Evolutionary conservation across 495 filamentous ascomycete species (phyloP), one percentile per base, ranked within the genome.

Genomic region (Penicillium steckii): DNA sequence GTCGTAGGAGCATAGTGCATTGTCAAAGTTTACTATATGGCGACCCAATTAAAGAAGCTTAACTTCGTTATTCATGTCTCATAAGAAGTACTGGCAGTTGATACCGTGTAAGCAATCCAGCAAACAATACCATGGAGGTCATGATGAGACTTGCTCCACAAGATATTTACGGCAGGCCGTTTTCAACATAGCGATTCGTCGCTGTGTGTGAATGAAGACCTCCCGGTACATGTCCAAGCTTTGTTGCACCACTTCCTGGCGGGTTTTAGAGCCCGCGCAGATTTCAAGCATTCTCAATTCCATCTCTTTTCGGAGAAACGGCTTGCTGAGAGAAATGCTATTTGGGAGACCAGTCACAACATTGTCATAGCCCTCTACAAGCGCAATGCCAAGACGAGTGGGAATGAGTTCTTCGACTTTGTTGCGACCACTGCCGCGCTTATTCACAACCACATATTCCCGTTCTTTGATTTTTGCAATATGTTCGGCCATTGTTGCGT

Each of bases 401-500:
- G 94, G 94, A 50, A 97, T 89, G 60, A 98, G 91, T 59, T 94
- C 91, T 62, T 88, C 80, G 26, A 95, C 73, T 26, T 85, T 83
- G 50, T 67, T 75, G 25, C 73, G 74, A 46, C 77, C 74, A 21
- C 71, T 73, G 15, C 70, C 76, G 42, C 82, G 81, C n/a, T 80
- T 66, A 25, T 84, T 71, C 2, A 83, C 83, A 37, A 80, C 80
- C 21, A 91, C 91, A 62, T 98, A 98, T 42, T 89, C 74, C 24
- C 94, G 76, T 33, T 92, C 84, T 68, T 96, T 90, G 67, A 98
- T 92, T 65, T 95, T 97, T 37, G 87, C 82, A 62, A 98, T 97
- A 65, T 98, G 94, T 57, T 98, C 94, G 0, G 94, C 93, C 95
- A 98, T 98, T 1, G 94, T 97, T 9, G 94, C 94, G 71, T 98